phyloP scores from a whole-genome alignment of 805 yeast genomes.

The Kuraishia cidri region DNA sequence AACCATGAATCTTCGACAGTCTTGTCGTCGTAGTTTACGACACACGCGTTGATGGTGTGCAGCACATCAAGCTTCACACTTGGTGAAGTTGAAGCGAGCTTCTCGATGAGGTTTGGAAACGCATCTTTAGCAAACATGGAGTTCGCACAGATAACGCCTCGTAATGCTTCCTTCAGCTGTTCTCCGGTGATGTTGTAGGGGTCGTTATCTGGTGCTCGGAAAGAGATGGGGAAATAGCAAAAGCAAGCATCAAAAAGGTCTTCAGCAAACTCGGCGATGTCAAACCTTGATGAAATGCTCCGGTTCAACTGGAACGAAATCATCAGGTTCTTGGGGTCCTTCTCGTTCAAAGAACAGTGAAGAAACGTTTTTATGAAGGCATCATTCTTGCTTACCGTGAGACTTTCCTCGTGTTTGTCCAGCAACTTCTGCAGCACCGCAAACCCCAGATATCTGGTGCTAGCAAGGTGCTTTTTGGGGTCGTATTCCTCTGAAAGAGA shows the following conservation, averaged over 20 bases:
- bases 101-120: constrained; percentile 71
- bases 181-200: constrained; percentile 74
- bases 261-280: constrained; percentile 35
- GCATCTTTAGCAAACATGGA: constrained; percentile 61
- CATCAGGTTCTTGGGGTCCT: constrained; percentile 85
- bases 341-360: constrained; percentile 76
- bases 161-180: constrained; percentile 55
- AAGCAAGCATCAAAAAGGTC: constrained; percentile 82
- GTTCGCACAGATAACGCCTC: constrained; percentile 55
- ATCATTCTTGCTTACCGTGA: constrained; percentile 20
- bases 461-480: constrained; percentile 51
- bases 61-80: constrained; percentile 69
- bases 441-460: constrained; percentile 54
- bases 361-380: constrained; percentile 48
- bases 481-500: constrained; percentile 33
- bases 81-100: constrained; percentile 68
- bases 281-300: constrained; percentile 31
- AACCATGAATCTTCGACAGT: constrained; percentile 55
- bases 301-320: constrained; percentile 53
- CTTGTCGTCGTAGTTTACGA: constrained; percentile 38
- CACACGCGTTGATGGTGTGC: constrained; percentile 47
- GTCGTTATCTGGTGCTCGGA: constrained; percentile 86
- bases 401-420: constrained; percentile 14
- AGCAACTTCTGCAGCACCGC: constrained; percentile 30
- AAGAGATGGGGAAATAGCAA: constrained; percentile 95